Conservation (phyloP, 176 grass and related monocot species). For the Coix lacrymajobi region DNA sequence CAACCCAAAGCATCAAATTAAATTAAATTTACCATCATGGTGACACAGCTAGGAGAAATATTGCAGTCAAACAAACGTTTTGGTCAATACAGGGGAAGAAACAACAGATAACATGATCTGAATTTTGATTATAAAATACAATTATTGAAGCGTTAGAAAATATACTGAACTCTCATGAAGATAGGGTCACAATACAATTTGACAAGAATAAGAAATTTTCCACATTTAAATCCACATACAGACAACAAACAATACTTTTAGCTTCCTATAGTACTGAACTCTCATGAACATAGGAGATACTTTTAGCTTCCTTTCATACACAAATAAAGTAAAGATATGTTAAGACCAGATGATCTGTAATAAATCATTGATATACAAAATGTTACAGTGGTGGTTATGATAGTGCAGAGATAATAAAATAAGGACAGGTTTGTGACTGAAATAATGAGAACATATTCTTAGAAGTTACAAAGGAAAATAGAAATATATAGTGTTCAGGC, state of each 20-base stretch:
- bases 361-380: neutral
- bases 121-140: neutral
- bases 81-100: neutral
- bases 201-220: neutral
- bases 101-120: neutral
- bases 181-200: neutral
- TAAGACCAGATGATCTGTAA: neutral
- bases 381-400: neutral
- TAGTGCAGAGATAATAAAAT: neutral
- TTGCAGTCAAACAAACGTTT: neutral
- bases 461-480: neutral
- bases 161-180: neutral
- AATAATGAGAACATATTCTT: neutral
- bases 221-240: neutral
- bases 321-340: neutral
- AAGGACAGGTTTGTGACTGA: neutral
- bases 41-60: neutral
- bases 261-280: neutral
- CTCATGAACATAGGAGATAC: neutral
- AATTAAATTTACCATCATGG: neutral
- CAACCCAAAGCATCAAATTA: neutral
- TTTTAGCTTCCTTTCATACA: neutral
- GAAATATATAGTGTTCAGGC: neutral
- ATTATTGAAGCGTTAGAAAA: neutral
- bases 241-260: neutral